Conservation (phyloP, 1,284 basidiomycete species). For the Boletus semigastroideus region DNA sequence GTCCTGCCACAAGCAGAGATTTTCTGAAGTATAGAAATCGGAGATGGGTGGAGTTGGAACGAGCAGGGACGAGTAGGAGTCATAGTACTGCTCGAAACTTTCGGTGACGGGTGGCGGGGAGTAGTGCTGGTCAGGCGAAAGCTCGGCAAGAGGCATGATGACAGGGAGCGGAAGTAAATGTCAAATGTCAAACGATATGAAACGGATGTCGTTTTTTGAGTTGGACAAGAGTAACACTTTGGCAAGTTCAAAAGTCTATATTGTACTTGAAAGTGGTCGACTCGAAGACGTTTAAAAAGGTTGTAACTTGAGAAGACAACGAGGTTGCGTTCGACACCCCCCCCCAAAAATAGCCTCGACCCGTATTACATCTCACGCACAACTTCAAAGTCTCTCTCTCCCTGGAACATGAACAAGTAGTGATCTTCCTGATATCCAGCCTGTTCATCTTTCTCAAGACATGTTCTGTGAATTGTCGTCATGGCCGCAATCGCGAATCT, state of each 20-base stretch:
- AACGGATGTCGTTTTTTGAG: constrained; percentile 18
- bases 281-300: constrained; percentile 27
- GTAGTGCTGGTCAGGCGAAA: constrained; percentile 21
- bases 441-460: constrained; percentile 8
- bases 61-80: constrained; percentile 23
- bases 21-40: constrained; percentile 31
- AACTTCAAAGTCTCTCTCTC: constrained; percentile 19
- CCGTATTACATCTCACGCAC: constrained; percentile 26
- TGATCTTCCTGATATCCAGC: constrained; percentile 17
- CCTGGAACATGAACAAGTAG: constrained; percentile 25
- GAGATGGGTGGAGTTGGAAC: constrained; percentile 12
- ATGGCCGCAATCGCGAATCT: constrained; percentile 18
- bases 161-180: constrained; percentile 17
- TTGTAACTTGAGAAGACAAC: constrained; percentile 22
- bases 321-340: constrained; percentile 19
- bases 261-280: constrained; percentile 10
- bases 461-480: constrained; percentile 30
- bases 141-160: constrained; percentile 18
- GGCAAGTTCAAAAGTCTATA: constrained; percentile 9
- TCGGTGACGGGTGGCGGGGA: constrained; percentile 14
- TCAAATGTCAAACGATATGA: constrained; percentile 18
- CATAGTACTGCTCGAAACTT: constrained; percentile 22
- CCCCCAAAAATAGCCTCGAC: constrained; percentile 27
- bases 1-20: constrained; percentile 33
- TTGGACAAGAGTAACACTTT: constrained; percentile 23